Evolutionary conservation across 345 rosid genomes (phyloP), one percentile per base, ranked within the genome.

Genomic region (Eucalyptus pauciflora): DNA sequence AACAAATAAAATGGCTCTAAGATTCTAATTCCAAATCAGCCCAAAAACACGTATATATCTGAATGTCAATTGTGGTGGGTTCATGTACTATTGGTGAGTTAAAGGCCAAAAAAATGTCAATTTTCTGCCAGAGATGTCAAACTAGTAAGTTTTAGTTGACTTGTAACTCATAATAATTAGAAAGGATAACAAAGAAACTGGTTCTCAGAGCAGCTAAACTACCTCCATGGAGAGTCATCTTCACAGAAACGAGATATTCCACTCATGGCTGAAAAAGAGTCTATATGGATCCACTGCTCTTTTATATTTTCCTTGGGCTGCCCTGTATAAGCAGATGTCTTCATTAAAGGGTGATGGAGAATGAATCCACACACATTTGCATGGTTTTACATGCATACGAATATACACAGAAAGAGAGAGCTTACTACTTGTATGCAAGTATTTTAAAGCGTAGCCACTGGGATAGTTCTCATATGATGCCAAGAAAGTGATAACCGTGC

Each of bases 231-330:
- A 62, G 87, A 93, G 90, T 88, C 94, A 93, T 93, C 91, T 93
- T 98, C 98, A 89, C 96, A 96, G 91, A 98, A 98, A 76, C 96
- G 97, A 81, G 99, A 98, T 91, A 98, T 98, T 54, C 99, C 99
- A 93, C 95, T 96, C 96, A 97, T 98, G 91, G 99, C 99, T 64
- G 99, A 93, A 93, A 92, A 98, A 18, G 98, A 85, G 92, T 98
- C 99, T 52, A 98, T 96, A 90, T 97, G 99, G 91, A 98, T 94
- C 97, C 93, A 94, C 89, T 88, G 91, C 86, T 92, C 95, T 79
- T 90, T 89, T n/a, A 86, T 92, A 91, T 56, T 90, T 86, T 93
- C 90, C 49, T 67, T 89, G 89, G 92, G 89, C 88, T 87, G 88
- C 71, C 96, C 99, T 96, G 95, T 10, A 60, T 86, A 60, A 86